Base-by-base conservation (phyloP, 345 rosid genomes). In the Salix arbutifolia region DNA sequence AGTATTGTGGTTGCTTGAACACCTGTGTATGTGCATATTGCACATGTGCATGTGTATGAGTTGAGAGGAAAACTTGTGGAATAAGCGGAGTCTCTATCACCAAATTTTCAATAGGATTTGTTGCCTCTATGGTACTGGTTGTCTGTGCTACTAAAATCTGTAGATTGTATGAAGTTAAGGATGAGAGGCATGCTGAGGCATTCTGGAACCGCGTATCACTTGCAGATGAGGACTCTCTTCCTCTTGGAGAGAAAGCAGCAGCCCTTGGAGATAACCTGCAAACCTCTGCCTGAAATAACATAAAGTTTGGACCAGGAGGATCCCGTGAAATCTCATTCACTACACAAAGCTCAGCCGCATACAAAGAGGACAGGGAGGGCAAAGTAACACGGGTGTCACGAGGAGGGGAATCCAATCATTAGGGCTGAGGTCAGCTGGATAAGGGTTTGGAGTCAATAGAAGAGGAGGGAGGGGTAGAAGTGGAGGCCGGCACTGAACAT, bases 221-320 rank as follows among this genome's bases (percentile, higher is more conserved):
- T 44, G 89, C 88, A 8, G 83, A 85, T 77, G 99, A 90, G 89
- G 94, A 90, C 40, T 80, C 88, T 70, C 93, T 93, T 77, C 89
- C 94, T 10, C 13, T 96, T 65, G 97, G 93, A 4, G 98, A 93
- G 85, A 93, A 98, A 73, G 92, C 81, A 31, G 88, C 88, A 69
- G 91, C 90, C 61, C 84, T 90, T 76, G 86, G 86, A 81, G 84
- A 81, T 10, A 82, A 72, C 65, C 82, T 67, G 8, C 82, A 53
- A 65, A 58, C 74, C 52, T 83, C 84, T 28, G 88, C 90, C 35
- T 74, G 85, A 13, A 86, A 77, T 18, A 87, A 82, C 30, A 88
- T 96, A 37, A 93, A 92, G 82, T 82, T 90, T 68, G 98, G 98
- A 67, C 90, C 92, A 8, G 98, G 99, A 70, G 98, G 97, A 31